Percentiles rank a stretch among this genome's conserved stretches.
phyloP scores from a whole-genome alignment of 192 early-diverging fungal species.

The Spinellus fusiger region DNA sequence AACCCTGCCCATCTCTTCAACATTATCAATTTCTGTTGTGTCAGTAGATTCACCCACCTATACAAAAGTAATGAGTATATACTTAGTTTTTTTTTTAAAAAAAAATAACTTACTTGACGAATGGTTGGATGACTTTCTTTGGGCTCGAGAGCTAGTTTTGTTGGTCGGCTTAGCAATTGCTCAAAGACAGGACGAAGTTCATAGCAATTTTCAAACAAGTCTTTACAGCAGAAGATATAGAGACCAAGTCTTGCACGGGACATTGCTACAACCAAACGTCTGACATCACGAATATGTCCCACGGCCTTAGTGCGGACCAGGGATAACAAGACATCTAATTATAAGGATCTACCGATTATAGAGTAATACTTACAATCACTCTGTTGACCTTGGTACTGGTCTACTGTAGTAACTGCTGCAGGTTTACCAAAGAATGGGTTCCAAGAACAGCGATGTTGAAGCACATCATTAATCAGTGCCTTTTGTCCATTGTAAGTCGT shows the following conservation, averaged over 20 bases:
- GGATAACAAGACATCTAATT: constrained; percentile 76
- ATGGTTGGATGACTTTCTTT: constrained; percentile 42
- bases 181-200: constrained; percentile 74
- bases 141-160: constrained; percentile 49
- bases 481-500: constrained; percentile 98
- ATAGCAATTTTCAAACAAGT: constrained; percentile 73
- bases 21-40: constrained; percentile 36
- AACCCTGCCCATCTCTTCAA: constrained; percentile 56
- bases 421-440: constrained; percentile 82
- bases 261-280: constrained; percentile 89
- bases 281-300: constrained; percentile 89
- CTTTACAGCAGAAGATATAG: constrained; percentile 80
- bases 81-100: neutral
- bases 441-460: constrained; percentile 80
- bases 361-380: constrained; percentile 66
- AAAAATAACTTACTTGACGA: constrained; percentile 13
- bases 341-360: neutral
- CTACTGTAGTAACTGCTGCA: constrained; percentile 81
- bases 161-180: constrained; percentile 55
- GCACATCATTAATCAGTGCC: constrained; percentile 85
- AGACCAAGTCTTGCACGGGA: constrained; percentile 91
- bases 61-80: neutral
- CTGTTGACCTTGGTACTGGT: constrained; percentile 95
- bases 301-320: constrained; percentile 87
- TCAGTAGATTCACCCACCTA: constrained; percentile 35